A percentile compares a stretch with the other conserved stretches of the same genome.
These are phyloP conservation scores for Blastobotrys ciferrii DNA, from an alignment of 1,139 yeast genomes.

Conservation along the genomic window DNA sequence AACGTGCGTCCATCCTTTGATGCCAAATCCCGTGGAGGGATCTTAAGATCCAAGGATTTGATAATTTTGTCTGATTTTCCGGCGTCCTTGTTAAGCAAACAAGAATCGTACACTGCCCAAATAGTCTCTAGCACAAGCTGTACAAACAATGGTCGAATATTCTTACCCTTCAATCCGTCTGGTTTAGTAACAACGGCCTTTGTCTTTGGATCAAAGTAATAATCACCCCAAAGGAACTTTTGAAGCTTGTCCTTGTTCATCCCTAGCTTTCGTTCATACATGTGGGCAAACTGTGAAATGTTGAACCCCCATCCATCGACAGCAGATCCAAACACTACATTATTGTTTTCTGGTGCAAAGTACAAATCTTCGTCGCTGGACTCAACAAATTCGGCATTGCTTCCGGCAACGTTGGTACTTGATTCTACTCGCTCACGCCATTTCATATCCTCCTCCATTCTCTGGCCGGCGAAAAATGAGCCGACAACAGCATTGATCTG, in stretches of 20 bases:
- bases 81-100: conserved; percentile 61
- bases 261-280: conserved; percentile 82
- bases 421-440: conserved; percentile 69
- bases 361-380: conserved; percentile 80
- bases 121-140: conserved; percentile 83
- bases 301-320: conserved; percentile 98
- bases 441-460: conserved; percentile 83
- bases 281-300: conserved; percentile 80
- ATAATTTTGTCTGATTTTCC: conserved; percentile 76
- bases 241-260: conserved; percentile 75
- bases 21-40: conserved; percentile 72
- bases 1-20: conserved; percentile 72
- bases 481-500: conserved; percentile 96
- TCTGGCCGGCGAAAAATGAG: conserved; percentile 86
- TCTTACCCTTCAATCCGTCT: conserved; percentile 47
- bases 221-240: conserved; percentile 97
- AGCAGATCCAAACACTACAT: conserved; percentile 93
- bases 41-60: conserved; percentile 61
- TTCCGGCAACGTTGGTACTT: conserved; percentile 26
- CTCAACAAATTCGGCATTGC: conserved; percentile 64
- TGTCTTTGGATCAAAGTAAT: conserved; percentile 81
- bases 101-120: conserved; percentile 84
- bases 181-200: conserved; percentile 55
- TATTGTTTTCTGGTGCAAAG: conserved; percentile 85
- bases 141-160: conserved; percentile 77